Conservation (phyloP, 2,329 filamentous ascomycete species). For the Pestalotiopsis sp. region DNA sequence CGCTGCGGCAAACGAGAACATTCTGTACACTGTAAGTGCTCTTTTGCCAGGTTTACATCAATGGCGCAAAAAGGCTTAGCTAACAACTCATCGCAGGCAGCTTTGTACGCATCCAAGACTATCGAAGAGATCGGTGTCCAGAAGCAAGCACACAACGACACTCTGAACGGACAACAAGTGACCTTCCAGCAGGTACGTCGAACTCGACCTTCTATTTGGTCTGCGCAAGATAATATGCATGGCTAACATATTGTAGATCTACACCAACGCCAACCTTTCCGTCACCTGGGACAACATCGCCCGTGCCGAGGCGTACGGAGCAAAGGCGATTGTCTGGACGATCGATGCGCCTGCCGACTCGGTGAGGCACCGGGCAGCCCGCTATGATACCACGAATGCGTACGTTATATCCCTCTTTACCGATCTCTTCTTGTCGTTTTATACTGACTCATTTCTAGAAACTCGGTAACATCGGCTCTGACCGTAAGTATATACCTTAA, state of each 20-base stretch:
- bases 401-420: not conserved
- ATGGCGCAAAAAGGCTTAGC: no score
- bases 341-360: conserved; percentile 23
- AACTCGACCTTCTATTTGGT: not conserved
- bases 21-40: conserved; percentile 38
- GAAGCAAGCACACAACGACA: conserved; percentile 18
- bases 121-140: conserved; percentile 25
- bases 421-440: not conserved
- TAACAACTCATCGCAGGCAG: conserved; percentile 13
- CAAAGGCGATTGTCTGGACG: conserved; percentile 28
- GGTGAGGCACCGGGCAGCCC: conserved; percentile 13
- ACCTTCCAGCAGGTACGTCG: conserved; percentile 26
- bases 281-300: conserved; percentile 21
- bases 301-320: conserved; percentile 18
- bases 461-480: conserved; percentile 13
- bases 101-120: conserved; percentile 22
- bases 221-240: not conserved
- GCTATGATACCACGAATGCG: conserved; percentile 14
- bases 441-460: not conserved
- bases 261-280: conserved; percentile 25
- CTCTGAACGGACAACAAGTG: conserved; percentile 18
- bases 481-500: not conserved
- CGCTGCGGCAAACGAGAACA: conserved; percentile 38
- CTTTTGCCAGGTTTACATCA: conserved; percentile 5
- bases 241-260: conserved; percentile 12